Base-by-base conservation (phyloP, 1,139 yeast species). In the Suhomyces bribrorum region DNA sequence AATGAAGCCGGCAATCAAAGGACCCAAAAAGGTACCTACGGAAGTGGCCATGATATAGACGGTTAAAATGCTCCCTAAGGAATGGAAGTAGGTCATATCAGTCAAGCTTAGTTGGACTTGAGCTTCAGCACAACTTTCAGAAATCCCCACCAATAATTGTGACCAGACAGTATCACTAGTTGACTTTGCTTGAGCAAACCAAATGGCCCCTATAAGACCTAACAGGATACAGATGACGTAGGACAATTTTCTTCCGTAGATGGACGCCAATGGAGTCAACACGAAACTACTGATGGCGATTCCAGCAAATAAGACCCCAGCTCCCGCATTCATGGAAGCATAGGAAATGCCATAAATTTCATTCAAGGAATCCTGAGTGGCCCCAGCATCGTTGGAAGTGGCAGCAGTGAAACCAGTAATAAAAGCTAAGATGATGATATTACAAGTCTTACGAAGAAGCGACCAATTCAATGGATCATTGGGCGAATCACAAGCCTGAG, bases 391-490 rank as follows among this genome's bases (percentile, higher is more conserved):
- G 46, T 64, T 64, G 11, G 66, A 52, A 7, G 64, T 50, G 9
- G 72, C 73, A 4, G 71, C 66, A 0, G 69, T 57, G 34, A 64
- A 57, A 2, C 63, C 68, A 3, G 69, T 63, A 29, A 64, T 54
- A 31, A 55, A 45, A 14, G 58, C 47, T 22, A 59, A 48, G 22
- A 59, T 45, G 8, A 47, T 31, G 34, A 56, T 52, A 38, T 58
- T 55, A 47, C 55, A 46, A 26, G 49, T 36, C 46, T 62, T 63
- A 20, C 62, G 52, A 17, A 45, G 26, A 6, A 31, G 30, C 3
- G 51, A 34, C 79, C 79, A 74, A 53, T 77, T 79, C 34, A 79
- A 61, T 2, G 84, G 85, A 51, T 79, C 84, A 49, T 79, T 77
- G 14, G 75, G 74, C 5, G 80, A 74, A 40, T 73, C 73, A 11